Evolutionary conservation across 1,284 basidiomycete species (phyloP).

Genomic region (Nidula niveotomentosa): DNA sequence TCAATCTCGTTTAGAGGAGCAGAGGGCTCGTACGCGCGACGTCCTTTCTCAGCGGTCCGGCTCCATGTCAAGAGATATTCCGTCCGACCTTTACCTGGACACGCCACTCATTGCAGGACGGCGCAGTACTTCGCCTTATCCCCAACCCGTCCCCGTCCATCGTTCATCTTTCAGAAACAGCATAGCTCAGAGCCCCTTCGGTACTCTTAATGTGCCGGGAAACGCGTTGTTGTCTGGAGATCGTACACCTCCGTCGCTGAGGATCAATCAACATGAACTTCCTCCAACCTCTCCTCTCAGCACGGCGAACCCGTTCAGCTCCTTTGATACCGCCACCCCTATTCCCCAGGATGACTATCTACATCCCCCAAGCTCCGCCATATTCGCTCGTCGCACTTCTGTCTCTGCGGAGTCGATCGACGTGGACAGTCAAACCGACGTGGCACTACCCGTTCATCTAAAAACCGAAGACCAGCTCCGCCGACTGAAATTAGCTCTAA

Average conservation of each 20-base stretch:
- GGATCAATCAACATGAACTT: conserved; percentile 54
- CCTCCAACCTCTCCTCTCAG: conserved; percentile 64
- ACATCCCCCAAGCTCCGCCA: conserved; percentile 68
- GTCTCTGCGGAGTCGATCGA: conserved; percentile 97
- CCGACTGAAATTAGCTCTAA: conserved; percentile 89
- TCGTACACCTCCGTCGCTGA: conserved; percentile 50
- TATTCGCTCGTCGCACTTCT: conserved; percentile 89
- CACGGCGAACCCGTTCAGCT: conserved; percentile 46
- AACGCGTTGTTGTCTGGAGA: conserved; percentile 66
- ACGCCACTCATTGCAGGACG: conserved; percentile 31
- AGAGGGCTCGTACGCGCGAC: conserved; percentile 72
- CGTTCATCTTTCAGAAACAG: conserved; percentile 50
- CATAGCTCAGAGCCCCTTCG: conserved; percentile 67
- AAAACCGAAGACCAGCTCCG: conserved; percentile 87
- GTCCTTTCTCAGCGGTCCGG: conserved; percentile 51
- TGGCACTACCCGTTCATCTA: conserved; percentile 72
- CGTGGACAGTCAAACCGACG: conserved; percentile 68
- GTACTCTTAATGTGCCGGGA: conserved; percentile 73
- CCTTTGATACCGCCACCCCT: conserved; percentile 47
- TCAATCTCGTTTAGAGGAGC: conserved; percentile 82
- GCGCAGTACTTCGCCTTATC: conserved; percentile 41
- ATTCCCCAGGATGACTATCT: conserved; percentile 58
- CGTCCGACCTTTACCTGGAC: conserved; percentile 62
- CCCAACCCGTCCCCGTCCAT: conserved; percentile 45
- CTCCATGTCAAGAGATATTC: conserved; percentile 48